A percentile compares a stretch with the other conserved stretches of the same genome.
These are phyloP conservation scores for Tetrapisispora pingtungensis DNA, from an alignment of 805 yeast genomes.

Conservation along the genomic window DNA sequence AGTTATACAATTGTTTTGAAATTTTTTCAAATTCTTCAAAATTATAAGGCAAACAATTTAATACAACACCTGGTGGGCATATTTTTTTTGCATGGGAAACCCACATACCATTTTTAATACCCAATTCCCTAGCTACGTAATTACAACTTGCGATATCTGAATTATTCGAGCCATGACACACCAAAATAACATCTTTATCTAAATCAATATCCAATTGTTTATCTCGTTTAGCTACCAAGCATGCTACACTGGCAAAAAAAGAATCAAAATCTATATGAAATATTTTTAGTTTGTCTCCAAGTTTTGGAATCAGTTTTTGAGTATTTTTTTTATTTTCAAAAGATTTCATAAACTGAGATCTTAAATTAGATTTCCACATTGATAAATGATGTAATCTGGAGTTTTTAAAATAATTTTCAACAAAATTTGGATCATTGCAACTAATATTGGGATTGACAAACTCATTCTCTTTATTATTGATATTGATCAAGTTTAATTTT, in stretches of 20 bases:
- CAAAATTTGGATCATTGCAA: slow-evolving; percentile 70
- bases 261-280: slow-evolving; percentile 90
- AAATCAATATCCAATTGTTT: slow-evolving; percentile 21
- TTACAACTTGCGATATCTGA: slow-evolving; percentile 90
- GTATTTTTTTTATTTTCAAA: slow-evolving; percentile 29
- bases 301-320: slow-evolving; percentile 5
- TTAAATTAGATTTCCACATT: slow-evolving; percentile 70
- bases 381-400: slow-evolving; percentile 86
- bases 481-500: slow-evolving; percentile 24
- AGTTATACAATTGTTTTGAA: slow-evolving; percentile 56
- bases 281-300: slow-evolving; percentile 29
- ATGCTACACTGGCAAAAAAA: slow-evolving; percentile 82
- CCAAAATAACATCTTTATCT: slow-evolving; percentile 48
- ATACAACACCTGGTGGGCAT: slow-evolving; percentile 44
- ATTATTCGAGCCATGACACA: slow-evolving; percentile 38
- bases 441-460: slow-evolving; percentile 28
- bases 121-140: slow-evolving; percentile 70
- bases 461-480: background rate
- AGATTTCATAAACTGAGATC: slow-evolving; percentile 45
- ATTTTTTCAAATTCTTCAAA: slow-evolving; percentile 60
- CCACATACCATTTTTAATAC: slow-evolving; percentile 90
- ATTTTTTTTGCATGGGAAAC: slow-evolving; percentile 48
- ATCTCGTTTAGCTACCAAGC: slow-evolving; percentile 44
- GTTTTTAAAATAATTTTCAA: slow-evolving; percentile 60
- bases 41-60: slow-evolving; percentile 58